Conservation (phyloP, 495 filamentous ascomycete species). For the Xanthoparmelia taractica region DNA sequence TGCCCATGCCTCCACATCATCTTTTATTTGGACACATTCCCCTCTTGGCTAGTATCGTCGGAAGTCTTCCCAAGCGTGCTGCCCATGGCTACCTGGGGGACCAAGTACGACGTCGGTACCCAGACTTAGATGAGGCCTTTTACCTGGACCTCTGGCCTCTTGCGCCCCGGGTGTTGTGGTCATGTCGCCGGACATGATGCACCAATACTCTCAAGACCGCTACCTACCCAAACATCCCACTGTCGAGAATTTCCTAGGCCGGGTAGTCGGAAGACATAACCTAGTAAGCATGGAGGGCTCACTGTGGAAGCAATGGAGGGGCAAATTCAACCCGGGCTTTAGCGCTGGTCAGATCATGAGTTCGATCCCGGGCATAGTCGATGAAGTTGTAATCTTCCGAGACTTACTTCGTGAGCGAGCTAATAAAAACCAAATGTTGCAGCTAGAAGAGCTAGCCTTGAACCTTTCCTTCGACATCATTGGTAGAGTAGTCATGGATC, state of each 20-base stretch:
- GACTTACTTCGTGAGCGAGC: conserved; percentile 25
- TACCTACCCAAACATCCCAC: neutral
- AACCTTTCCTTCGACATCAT: conserved; percentile 18
- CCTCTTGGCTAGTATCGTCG: no score
- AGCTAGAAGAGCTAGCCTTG: neutral
- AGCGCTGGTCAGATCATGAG: conserved; percentile 25
- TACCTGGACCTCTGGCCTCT: neutral
- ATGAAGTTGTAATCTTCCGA: conserved; percentile 27
- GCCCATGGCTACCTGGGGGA: no score
- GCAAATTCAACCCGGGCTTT: conserved; percentile 34
- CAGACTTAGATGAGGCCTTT: neutral
- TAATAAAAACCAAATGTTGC: conserved; percentile 21
- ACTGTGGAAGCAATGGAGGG: conserved; percentile 30
- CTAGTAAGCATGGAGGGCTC: conserved; percentile 28
- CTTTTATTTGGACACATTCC: no score
- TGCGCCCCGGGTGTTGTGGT: neutral
- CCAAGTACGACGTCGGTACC: neutral
- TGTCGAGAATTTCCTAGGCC: neutral
- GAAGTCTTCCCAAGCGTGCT: no score
- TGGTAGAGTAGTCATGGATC: conserved; percentile 29
- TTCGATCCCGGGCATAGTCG: conserved; percentile 30
- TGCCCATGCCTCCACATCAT: neutral
- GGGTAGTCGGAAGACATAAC: neutral
- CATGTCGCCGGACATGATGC: neutral
- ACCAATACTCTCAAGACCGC: neutral